Base-by-base conservation (phyloP, 768 basidiomycete species). In the Sporobolomyces phaffii region DNA sequence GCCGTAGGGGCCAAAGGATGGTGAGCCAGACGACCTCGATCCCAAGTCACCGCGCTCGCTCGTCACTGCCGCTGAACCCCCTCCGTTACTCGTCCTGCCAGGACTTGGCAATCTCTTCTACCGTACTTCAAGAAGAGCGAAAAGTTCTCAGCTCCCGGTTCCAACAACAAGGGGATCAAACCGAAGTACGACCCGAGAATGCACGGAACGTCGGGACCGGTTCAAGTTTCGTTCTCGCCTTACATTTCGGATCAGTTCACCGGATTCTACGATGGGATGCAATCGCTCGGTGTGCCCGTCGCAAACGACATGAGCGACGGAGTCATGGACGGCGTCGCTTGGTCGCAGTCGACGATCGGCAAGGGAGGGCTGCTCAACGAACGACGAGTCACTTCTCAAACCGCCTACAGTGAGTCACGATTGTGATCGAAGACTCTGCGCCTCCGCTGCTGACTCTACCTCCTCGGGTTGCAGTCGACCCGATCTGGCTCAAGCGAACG, bases 321-420 rank as follows among this genome's bases (percentile, higher is more conserved):
- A 1, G 5, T 17, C 2, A 31, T 33, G 2, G 48, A 50, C 13
- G 66, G 66, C 0, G 61, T 68, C 1, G 24, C 56, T 1, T 59
- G 44, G 48, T 47, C 56, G 5, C 49, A 62, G 20, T 41, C 36
- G 26, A 41, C 60, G 22, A 68, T 68, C 49, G 36, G 56, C 20
- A 62, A 61, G 9, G 50, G 47, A 10, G 36, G 40, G 9, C 29
- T 52, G 11, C n/a, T 53, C 51, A 53, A 53, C 51, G 40, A 49
- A n/a, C 50, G 50, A 5, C 47, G 66, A 28, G 60, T 48, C 9
- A 62, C 66, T 13, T 51, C 49, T 13, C 51, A 66, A 10, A 41
- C 59, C 11, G 66, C 66, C 11, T 68, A 68, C 66, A 47, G 66
- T 62, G 26, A 29, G 65, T 53, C 10, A 10, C n/a, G 10, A 24